Conservation (phyloP, 257 asterid species). For the Catharanthus roseus region DNA sequence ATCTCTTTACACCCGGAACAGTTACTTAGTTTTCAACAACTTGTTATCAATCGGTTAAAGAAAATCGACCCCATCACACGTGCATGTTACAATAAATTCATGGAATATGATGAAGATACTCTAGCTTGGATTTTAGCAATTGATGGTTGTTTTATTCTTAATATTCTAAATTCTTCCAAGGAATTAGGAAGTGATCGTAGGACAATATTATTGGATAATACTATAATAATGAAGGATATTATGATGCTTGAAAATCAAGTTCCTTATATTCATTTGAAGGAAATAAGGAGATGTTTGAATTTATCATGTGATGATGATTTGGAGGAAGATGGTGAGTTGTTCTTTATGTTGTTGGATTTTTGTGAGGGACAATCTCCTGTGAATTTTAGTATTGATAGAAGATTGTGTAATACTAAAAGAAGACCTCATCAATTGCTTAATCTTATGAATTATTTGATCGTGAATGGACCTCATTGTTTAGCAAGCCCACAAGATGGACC, state of each 20-base stretch:
- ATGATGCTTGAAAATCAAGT: constrained; percentile 50
- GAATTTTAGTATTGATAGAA: constrained; percentile 6
- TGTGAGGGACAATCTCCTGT: constrained; percentile 32
- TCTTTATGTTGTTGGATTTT: constrained; percentile 12
- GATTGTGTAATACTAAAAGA: neutral
- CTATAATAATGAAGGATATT: constrained; percentile 25
- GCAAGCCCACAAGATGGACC: neutral
- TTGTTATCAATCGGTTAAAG: constrained; percentile 25
- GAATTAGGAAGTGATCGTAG: constrained; percentile 6
- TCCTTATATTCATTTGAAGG: constrained; percentile 24
- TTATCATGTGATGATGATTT: constrained; percentile 5
- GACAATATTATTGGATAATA: constrained; percentile 18
- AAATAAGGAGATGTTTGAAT: constrained; percentile 13
- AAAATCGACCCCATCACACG: constrained; percentile 29
- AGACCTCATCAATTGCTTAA: constrained; percentile 32
- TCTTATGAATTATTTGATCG: constrained; percentile 30
- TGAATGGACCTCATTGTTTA: constrained; percentile 7
- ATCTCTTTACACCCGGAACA: constrained; percentile 17
- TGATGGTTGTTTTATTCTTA: constrained; percentile 40
- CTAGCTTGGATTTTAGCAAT: constrained; percentile 41
- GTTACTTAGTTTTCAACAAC: constrained; percentile 14
- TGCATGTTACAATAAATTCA: constrained; percentile 35
- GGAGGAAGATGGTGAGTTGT: neutral
- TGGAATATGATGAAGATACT: constrained; percentile 34
- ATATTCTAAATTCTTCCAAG: neutral